Base-by-base conservation (phyloP, 257 asterid species). In the Orobanche coerulescens region DNA sequence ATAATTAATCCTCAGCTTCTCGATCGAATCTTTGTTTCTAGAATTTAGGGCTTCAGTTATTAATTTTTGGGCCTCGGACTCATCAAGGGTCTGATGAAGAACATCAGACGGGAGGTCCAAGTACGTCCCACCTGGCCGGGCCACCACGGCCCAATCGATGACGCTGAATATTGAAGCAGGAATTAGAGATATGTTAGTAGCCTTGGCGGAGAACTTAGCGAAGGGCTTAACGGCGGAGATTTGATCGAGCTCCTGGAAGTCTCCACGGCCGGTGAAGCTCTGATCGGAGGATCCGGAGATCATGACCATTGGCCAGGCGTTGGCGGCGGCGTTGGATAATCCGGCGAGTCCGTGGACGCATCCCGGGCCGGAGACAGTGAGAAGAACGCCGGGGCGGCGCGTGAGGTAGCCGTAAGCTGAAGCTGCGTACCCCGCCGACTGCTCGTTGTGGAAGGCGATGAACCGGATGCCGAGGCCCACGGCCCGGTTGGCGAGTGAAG, bases 381-480 rank as follows among this genome's bases (percentile, higher is more conserved):
- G 94, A 15, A 90, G 87, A n/a, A 90, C 48, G 4, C 97, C 97
- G 5, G 96, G 95, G 57, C 78, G 80, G n/a, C 94, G 85, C 36
- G 86, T 83, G 78, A 90, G 94, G 75, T 77, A 90, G 28, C 96
- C 96, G 78, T 80, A 87, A n/a, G 95, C 87, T n/a, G 96, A 87
- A 62, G 97, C 97, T 14, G 97, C 97, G 61, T 90, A 90, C 0
- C 97, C 97, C 11, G 97, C 97, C 0, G 96, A 90, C 60, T 90
- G 96, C 76, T 90, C 97, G 81, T 90, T 90, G 73, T 90, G 97
- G 70, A 90, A 90, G 48, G 97, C 94, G 67, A 90, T 77, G 75
- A 90, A 90, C 36, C 97, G 84, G 69, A 82, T 71, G n/a, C 96
- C 96, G 14, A 72, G 76, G 11, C 91, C 76, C 0, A 87, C 87